Conservation (phyloP, 441 rosid genomes). For the Adansonia madagascariensis region DNA sequence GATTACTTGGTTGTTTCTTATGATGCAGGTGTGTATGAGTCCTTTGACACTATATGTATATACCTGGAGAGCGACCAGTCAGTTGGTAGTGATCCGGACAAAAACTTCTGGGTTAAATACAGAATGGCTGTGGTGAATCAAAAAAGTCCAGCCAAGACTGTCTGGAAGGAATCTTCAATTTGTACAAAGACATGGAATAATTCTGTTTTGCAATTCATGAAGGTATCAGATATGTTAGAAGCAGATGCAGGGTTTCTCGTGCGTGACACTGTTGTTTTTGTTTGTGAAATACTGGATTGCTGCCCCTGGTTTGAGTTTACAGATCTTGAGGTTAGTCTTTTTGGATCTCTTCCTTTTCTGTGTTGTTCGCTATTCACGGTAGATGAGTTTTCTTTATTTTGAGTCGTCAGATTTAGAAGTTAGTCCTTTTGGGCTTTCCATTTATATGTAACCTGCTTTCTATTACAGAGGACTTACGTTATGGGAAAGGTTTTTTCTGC, state of each 20-base stretch:
- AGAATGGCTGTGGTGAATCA: constrained; percentile 97
- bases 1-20: constrained; percentile 40
- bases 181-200: constrained; percentile 99
- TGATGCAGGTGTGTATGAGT: constrained; percentile 95
- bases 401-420: not conserved
- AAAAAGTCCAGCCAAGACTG: constrained; percentile 87
- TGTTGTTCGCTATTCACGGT: not conserved
- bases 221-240: constrained; percentile 98
- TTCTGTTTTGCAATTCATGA: constrained; percentile 98
- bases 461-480: not conserved
- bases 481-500: not conserved
- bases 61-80: constrained; percentile 98
- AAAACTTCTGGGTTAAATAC: constrained; percentile 99
- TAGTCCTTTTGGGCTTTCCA: not conserved
- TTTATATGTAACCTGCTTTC: not conserved
- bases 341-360: constrained; percentile 2
- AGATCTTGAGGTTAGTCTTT: constrained; percentile 86
- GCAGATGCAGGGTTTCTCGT: constrained; percentile 98
- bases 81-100: constrained; percentile 85
- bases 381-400: not conserved
- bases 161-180: constrained; percentile 99
- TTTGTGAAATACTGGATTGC: constrained; percentile 98
- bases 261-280: constrained; percentile 97
- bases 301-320: constrained; percentile 99
- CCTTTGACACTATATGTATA: constrained; percentile 97